Evolutionary conservation across 2,329 filamentous ascomycete species (phyloP), one percentile per base, ranked within the genome.

Genomic region (Elsinoe australis): DNA sequence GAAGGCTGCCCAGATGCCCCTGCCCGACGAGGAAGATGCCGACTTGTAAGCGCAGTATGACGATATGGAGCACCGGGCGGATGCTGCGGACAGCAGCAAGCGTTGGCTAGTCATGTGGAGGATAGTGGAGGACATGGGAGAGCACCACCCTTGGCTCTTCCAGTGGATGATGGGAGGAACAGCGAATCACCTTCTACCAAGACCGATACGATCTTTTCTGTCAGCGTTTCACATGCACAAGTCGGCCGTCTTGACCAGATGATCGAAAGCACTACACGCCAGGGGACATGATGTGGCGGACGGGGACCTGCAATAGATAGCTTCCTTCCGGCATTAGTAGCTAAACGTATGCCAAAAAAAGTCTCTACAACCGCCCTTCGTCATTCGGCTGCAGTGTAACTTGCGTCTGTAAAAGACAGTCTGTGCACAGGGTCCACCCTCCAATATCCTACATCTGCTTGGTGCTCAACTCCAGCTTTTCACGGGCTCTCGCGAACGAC

Each of bases 11-110:
- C 61, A 76, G 55, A 80, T 85, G 80, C 88, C 92, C 63, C 86
- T 98, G 62, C 92, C 92, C 58, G 89, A 88, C 64, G 92, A 96
- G 79, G 86, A 94, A 58, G 90, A 95, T 60, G 81, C 87, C 57
- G 71, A 74, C 59, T 70, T 74, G 67, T 74, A 73, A 62, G 69
- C 45, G 49, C 21, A 5, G 9, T 17, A 19, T 17, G 15, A 8
- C 10, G 21, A 39, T 4, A 9, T 26, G 18, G 18, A 6, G 28
- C 22, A 28, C 12, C 14, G 10, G n/a, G 28, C 10, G 36, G 19
- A n/a, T 28, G 15, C 7, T 8, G 36, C 6, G 17, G 5, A 14
- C 5, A 39, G 6, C 17, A 39, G 18, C 24, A 17, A 39, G 39
- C 14, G 4, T 31, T 32, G 18, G 39, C 36, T 26, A 28, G 21